Evolutionary conservation across 495 filamentous ascomycete species (phyloP).

Genomic region (Monascus purpureus): DNA sequence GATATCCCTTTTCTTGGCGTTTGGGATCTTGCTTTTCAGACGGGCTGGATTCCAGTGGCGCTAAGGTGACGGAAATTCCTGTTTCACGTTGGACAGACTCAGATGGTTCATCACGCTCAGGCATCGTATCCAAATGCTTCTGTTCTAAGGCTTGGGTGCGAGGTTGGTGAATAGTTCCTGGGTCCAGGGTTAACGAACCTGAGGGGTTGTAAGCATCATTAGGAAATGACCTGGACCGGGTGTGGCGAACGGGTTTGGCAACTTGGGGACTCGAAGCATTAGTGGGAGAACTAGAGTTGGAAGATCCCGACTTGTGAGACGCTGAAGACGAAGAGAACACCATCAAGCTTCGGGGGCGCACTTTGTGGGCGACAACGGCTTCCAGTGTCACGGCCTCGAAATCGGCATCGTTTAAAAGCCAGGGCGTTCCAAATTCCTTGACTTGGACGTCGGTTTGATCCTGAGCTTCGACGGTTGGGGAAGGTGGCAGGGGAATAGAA

Average conservation of each 20-base stretch:
- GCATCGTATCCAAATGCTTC: conserved; percentile 26
- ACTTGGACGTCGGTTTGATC: background rate
- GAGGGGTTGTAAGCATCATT: conserved; percentile 15
- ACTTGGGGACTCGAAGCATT: conserved; percentile 13
- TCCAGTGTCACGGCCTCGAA: conserved; percentile 41
- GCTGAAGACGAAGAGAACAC: conserved; percentile 28
- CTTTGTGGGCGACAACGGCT: conserved; percentile 29
- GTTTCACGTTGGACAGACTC: background rate
- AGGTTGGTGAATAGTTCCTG: conserved; percentile 10
- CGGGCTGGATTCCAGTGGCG: background rate
- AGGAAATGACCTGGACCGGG: conserved; percentile 42
- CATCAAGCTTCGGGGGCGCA: conserved; percentile 51
- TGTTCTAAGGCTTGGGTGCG: conserved; percentile 19
- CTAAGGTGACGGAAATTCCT: background rate
- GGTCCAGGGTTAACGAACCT: conserved; percentile 7
- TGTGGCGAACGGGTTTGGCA: conserved; percentile 19
- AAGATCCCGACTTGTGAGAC: conserved; percentile 19
- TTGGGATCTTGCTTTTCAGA: background rate
- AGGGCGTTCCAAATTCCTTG: too few species aligned
- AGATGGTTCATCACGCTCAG: conserved; percentile 23
- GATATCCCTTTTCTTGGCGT: background rate
- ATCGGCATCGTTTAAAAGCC: conserved; percentile 27
- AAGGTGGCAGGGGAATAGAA: conserved; percentile 43
- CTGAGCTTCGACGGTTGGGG: background rate
- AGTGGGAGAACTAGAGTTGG: conserved; percentile 16